Percentiles rank a stretch among this genome's conserved stretches.
Evolutionary conservation across 495 filamentous ascomycete genomes (phyloP).

Genomic region (Cetradonia linearis): DNA sequence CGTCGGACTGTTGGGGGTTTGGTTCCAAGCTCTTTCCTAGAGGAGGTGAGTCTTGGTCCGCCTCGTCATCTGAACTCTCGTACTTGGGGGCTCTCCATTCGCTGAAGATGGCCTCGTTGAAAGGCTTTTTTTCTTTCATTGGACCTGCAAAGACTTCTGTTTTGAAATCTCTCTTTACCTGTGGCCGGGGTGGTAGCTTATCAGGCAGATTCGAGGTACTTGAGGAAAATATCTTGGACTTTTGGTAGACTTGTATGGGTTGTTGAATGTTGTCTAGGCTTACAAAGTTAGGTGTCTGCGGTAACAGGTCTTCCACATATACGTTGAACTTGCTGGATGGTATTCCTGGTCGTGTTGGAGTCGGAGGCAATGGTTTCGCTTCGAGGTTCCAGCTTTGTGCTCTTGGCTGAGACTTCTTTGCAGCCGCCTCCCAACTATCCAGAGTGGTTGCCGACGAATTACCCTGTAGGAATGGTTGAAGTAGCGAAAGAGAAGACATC

Average conservation of each 20-base stretch:
- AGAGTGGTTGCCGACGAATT: slow-evolving; percentile 2
- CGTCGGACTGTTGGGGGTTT: background rate
- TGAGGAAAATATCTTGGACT: slow-evolving; percentile 11
- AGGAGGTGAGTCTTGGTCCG: slow-evolving; percentile 1
- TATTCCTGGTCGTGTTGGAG: slow-evolving; percentile 10
- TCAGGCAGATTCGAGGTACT: slow-evolving; percentile 20
- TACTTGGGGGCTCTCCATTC: slow-evolving; percentile 16
- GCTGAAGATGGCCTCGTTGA: background rate
- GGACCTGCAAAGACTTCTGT: slow-evolving; percentile 12
- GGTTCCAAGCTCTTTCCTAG: background rate
- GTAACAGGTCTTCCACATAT: slow-evolving; percentile 13
- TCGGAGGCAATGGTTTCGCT: background rate
- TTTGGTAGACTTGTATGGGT: background rate
- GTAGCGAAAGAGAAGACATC: slow-evolving; percentile 2
- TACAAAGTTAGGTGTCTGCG: background rate
- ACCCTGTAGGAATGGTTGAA: background rate
- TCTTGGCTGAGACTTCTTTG: background rate
- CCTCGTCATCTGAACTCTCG: slow-evolving; percentile 12
- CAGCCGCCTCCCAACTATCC: background rate
- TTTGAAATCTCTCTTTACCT: slow-evolving; percentile 11
- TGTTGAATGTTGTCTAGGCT: slow-evolving; percentile 4
- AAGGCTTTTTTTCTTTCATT: background rate
- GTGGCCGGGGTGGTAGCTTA: slow-evolving; percentile 11
- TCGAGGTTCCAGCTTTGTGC: slow-evolving; percentile 5
- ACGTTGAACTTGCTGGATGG: slow-evolving; percentile 16